Conservation (phyloP, 148 eudicot genomes). For the Drosera capensis region DNA sequence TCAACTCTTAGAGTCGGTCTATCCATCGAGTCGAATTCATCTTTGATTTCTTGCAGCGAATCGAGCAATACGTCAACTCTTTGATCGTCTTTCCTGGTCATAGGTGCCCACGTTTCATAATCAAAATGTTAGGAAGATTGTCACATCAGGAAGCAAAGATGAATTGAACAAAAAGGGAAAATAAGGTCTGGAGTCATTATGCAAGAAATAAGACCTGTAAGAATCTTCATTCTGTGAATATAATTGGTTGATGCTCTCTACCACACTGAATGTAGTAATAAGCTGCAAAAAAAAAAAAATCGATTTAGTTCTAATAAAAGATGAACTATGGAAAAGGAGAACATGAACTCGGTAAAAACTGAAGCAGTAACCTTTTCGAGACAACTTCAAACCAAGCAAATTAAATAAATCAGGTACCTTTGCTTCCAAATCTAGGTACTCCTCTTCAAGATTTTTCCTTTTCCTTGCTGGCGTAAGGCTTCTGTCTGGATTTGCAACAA, state of each 20-base stretch:
- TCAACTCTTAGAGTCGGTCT: constrained; percentile 23
- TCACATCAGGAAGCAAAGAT: background rate
- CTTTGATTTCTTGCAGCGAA: constrained; percentile 21
- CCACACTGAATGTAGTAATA: constrained; percentile 27
- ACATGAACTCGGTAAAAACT: too few species aligned
- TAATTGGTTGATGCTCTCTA: constrained; percentile 36
- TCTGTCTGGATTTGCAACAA: constrained; percentile 22
- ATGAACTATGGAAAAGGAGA: too few species aligned
- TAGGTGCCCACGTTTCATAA: background rate
- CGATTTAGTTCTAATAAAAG: too few species aligned
- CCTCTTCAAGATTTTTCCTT: constrained; percentile 31
- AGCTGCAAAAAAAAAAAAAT: constrained; percentile 31
- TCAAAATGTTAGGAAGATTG: background rate
- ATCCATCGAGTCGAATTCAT: constrained; percentile 35
- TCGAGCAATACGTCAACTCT: constrained; percentile 23
- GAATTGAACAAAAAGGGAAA: background rate
- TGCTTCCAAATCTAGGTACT: constrained; percentile 24
- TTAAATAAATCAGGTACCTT: constrained; percentile 37
- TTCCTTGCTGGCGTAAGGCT: constrained; percentile 8
- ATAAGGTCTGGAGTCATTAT: too few species aligned
- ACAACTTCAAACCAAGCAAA: too few species aligned
- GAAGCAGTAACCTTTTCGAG: too few species aligned
- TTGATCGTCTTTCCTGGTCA: constrained; percentile 29
- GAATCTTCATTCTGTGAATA: constrained; percentile 13
- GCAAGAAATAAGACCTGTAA: constrained; percentile 31